phyloP scores from a whole-genome alignment of 768 basidiomycete species.

The Pleurotus salmoneostramineus region DNA sequence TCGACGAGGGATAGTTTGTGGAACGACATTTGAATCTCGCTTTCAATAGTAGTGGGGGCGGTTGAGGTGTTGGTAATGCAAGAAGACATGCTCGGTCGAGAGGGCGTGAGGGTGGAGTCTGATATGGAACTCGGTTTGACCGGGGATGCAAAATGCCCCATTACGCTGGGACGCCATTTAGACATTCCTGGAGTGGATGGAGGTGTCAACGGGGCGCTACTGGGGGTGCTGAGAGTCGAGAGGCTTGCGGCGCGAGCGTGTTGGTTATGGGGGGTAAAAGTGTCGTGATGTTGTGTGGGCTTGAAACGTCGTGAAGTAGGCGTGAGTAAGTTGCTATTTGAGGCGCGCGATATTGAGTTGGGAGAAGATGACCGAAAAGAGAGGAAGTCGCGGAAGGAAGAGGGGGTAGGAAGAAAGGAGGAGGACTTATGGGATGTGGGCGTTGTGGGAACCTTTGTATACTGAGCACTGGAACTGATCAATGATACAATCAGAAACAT shows the following conservation, averaged over 20 bases:
- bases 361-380: slow-evolving; percentile 41
- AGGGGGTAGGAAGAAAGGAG: slow-evolving; percentile 15
- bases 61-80: slow-evolving; percentile 50
- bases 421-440: slow-evolving; percentile 21
- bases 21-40: slow-evolving; percentile 35
- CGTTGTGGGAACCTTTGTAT: slow-evolving; percentile 27
- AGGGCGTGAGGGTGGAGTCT: slow-evolving; percentile 34
- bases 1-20: slow-evolving; percentile 35
- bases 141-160: slow-evolving; percentile 59
- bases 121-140: slow-evolving; percentile 31
- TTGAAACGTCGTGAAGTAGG: slow-evolving; percentile 38
- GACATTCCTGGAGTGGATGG: slow-evolving; percentile 25
- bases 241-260: slow-evolving; percentile 51
- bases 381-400: slow-evolving; percentile 40
- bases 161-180: slow-evolving; percentile 62
- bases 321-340: slow-evolving; percentile 29
- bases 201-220: slow-evolving; percentile 13
- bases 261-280: slow-evolving; percentile 20
- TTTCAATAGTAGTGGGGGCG: slow-evolving; percentile 43
- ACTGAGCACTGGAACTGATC: slow-evolving; percentile 7
- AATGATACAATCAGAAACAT: slow-evolving; percentile 12
- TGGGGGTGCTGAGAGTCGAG: slow-evolving; percentile 32
- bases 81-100: slow-evolving; percentile 61
- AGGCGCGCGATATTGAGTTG: slow-evolving; percentile 23
- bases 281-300: slow-evolving; percentile 29